These are phyloP conservation scores for Effrenium voratum DNA, from an alignment of 73 alveolate genomes.

Conservation along the genomic window DNA sequence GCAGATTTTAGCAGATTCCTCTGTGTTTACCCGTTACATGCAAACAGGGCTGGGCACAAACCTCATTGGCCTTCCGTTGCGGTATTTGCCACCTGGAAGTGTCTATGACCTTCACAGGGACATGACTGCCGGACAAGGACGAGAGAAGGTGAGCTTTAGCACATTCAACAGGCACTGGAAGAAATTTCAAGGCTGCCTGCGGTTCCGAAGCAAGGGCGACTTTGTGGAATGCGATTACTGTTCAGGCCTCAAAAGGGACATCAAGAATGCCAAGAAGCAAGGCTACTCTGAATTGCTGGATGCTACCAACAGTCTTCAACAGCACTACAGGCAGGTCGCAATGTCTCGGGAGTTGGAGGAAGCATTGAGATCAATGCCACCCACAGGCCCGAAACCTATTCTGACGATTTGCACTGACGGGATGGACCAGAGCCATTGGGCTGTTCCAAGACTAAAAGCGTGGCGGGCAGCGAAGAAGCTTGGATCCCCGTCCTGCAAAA, in stretches of 20 bases:
- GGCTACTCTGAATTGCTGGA: not conserved
- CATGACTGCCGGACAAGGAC: not conserved
- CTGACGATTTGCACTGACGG: not conserved
- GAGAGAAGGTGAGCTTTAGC: not conserved
- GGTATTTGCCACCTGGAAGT: not conserved
- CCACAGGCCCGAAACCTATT: not conserved
- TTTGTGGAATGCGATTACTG: slow-evolving; percentile 1
- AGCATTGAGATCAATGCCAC: not conserved
- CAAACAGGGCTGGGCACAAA: slow-evolving; percentile 5
- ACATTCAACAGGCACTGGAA: not conserved
- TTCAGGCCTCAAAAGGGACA: not conserved
- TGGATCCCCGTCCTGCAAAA: not conserved
- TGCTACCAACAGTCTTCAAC: not conserved
- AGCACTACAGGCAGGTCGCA: not conserved
- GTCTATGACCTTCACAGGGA: not conserved
- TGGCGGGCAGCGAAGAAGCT: not conserved
- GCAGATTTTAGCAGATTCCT: not conserved
- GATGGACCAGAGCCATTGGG: slow-evolving; percentile 30
- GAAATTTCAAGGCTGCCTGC: not conserved
- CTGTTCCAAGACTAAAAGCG: not conserved
- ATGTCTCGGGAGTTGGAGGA: not conserved
- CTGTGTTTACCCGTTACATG: not conserved
- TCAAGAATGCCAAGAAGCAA: not conserved
- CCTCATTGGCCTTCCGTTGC: not conserved
- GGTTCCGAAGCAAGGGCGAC: slow-evolving; percentile 5